phyloP scores from a whole-genome alignment of 1,139 yeast species.

The Taphrina communis region DNA sequence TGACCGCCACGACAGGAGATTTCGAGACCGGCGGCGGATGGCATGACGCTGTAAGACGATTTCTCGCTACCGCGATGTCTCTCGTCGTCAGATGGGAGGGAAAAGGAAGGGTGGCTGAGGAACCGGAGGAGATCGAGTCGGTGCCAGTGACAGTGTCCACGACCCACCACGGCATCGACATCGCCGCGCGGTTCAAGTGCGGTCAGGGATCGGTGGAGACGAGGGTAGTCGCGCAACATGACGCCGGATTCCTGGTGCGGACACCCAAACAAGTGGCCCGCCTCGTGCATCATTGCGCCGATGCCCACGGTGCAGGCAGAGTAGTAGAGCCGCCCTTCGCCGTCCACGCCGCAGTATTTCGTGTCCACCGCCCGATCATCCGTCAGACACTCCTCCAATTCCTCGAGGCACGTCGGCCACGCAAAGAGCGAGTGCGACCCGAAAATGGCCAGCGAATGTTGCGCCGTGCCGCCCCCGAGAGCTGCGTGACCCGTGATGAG shows the following conservation, averaged over 20 bases:
- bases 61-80: constrained; percentile 48
- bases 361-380: constrained; percentile 71
- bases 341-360: constrained; percentile 83
- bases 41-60: constrained; percentile 47
- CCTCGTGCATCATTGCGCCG: constrained; percentile 95
- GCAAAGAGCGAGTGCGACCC: constrained; percentile 92
- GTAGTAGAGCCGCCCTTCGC: constrained; percentile 78
- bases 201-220: constrained; percentile 80
- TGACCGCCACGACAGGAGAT: constrained; percentile 64
- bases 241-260: constrained; percentile 92
- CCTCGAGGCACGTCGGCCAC: constrained; percentile 83
- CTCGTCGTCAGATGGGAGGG: constrained; percentile 68
- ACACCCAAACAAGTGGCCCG: constrained; percentile 87
- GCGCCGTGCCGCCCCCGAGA: constrained; percentile 81
- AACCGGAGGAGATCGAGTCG: constrained; percentile 77
- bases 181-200: constrained; percentile 63
- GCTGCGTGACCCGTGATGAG: constrained; percentile 90
- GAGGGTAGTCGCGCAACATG: constrained; percentile 84
- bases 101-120: constrained; percentile 78
- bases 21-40: constrained; percentile 54
- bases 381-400: constrained; percentile 66
- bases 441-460: constrained; percentile 77
- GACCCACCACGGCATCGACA: constrained; percentile 63
- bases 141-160: constrained; percentile 87
- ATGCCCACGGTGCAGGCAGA: constrained; percentile 87